Base-by-base conservation (phyloP, 176 grass and related monocot genomes). In the Carex pumila region DNA sequence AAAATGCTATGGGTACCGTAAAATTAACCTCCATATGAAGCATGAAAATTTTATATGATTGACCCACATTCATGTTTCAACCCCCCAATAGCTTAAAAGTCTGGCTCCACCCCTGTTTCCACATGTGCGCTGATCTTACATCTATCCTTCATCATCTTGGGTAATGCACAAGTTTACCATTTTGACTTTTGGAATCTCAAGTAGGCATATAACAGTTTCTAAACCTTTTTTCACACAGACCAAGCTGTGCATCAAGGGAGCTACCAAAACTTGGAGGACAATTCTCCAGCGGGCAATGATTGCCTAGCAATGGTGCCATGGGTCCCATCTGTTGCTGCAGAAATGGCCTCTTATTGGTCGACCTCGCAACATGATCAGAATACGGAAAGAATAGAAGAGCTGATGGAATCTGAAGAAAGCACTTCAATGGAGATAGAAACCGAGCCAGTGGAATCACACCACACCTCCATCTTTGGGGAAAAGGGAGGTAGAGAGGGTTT, bases 231-330 rank as follows among this genome's bases (percentile, higher is more conserved):
- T 61, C 81, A 94, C 88, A 80, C 66, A 97, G 95, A 83, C 53
- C 86, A 92, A 74, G 74, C 36, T 69, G 85, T 92, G n/a, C 82
- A 82, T 71, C 81, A 88, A 63, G 62, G 53, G 59, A 94, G 58
- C 55, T 73, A 57, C 83, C 80, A 39, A 10, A 84, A 61, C 61
- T 57, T 94, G 82, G 90, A 92, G 55, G 85, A 82, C 55, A 92
- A 87, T 86, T 91, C 91, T 60, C 84, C 77, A 13, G 92, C 54
- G n/a, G 85, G 65, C 37, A 88, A 85, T 68, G 89, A 89, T 56
- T 81, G 72, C 61, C 83, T 97, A 67, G 95, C 92, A 45, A 45
- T 97, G 71, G 87, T 97, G 88, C 92, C 90, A 19, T 97, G 95
- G 94, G 80, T 85, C 17, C 89, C 90, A 61, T 80, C 7, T n/a